Evolutionary conservation across 108 stramenopile genomes (phyloP), one percentile per base, ranked within the genome.

Genomic region (Nitzschia inconspicua): DNA sequence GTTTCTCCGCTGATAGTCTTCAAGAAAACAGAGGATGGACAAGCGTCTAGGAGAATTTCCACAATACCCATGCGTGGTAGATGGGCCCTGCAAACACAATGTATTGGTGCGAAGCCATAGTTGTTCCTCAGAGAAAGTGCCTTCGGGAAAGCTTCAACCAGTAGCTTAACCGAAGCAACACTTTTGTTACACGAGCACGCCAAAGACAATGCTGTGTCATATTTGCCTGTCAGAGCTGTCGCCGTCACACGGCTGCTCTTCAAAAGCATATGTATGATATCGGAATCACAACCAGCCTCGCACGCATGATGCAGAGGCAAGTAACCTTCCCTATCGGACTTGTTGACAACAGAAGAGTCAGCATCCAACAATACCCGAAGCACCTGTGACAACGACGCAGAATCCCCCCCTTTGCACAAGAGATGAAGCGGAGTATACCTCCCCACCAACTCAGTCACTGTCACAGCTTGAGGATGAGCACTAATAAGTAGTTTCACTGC

Each of bases 71-170:
- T 52, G 6, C 57, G 50, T 13, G 79, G 74, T 39, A 76, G 71
- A 41, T 72, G 67, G n/a, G 70, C 62, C 32, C 79, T 49, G 39
- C 74, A 80, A 13, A 65, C 74, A 36, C 79, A 80, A 49, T 80
- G 79, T 8, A 80, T 32, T 20, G 79, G 79, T 11, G 65, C 58
- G 66, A 67, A 80, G 4, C 79, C 79, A 61, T 80, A 80, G 24
- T 72, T 64, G 49, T 80, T 80, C 8, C 29, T 52, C 35, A 57
- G 40, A 22, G 51, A 43, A 25, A 72, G 35, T 16, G 74, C 76
- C n/a, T 29, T 36, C 8, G 73, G 47, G 43, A 72, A 68, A 42
- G 76, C 60, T 32, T 56, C 41, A 14, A 82, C 47, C 30, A 82
- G 35, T 34, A 72, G 20, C 36, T 32, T 39, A 8, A 82, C 73